Evolutionary conservation across 352 stramenopile genomes (phyloP).

Genomic region (Thalassiosira ordinaria): DNA sequence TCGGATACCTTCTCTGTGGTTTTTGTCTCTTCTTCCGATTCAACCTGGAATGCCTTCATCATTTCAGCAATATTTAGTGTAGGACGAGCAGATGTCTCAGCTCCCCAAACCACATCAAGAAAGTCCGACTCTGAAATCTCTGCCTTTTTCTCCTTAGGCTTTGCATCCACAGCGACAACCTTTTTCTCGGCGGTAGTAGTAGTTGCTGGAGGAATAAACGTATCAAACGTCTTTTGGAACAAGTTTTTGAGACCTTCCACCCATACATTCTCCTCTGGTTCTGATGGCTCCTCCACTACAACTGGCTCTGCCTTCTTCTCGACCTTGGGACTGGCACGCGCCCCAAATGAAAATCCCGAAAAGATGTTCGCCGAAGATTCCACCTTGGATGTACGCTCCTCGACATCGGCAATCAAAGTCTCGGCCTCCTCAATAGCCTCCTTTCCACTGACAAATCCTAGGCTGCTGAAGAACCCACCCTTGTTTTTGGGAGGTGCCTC

Average conservation of each 20-base stretch:
- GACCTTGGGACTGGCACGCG: neutral
- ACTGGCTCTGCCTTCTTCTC: constrained; percentile 11
- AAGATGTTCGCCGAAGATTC: constrained; percentile 15
- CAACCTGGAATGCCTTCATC: constrained; percentile 60
- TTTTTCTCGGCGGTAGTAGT: constrained; percentile 14
- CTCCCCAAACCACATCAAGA: constrained; percentile 53
- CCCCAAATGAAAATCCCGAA: constrained; percentile 29
- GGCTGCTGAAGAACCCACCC: constrained; percentile 25
- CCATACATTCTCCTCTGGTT: constrained; percentile 35
- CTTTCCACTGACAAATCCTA: constrained; percentile 45
- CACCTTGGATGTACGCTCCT: constrained; percentile 30
- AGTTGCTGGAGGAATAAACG: constrained; percentile 27
- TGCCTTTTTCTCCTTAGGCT: constrained; percentile 24
- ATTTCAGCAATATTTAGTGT: constrained; percentile 56
- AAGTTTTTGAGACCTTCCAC: constrained; percentile 54
- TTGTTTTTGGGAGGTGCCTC: constrained; percentile 22
- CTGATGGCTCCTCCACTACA: neutral
- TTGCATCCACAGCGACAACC: constrained; percentile 14
- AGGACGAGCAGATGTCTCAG: constrained; percentile 44
- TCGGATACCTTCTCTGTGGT: constrained; percentile 11
- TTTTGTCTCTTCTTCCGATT: constrained; percentile 26
- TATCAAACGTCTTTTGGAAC: constrained; percentile 43
- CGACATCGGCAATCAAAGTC: constrained; percentile 36
- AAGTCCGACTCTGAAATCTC: constrained; percentile 59
- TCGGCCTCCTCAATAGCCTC: constrained; percentile 56